A percentile compares a stretch with the other conserved stretches of the same genome.
phyloP scores from a whole-genome alignment of 2,329 filamentous ascomycete species.

The Teratosphaeria epicoccoides region DNA sequence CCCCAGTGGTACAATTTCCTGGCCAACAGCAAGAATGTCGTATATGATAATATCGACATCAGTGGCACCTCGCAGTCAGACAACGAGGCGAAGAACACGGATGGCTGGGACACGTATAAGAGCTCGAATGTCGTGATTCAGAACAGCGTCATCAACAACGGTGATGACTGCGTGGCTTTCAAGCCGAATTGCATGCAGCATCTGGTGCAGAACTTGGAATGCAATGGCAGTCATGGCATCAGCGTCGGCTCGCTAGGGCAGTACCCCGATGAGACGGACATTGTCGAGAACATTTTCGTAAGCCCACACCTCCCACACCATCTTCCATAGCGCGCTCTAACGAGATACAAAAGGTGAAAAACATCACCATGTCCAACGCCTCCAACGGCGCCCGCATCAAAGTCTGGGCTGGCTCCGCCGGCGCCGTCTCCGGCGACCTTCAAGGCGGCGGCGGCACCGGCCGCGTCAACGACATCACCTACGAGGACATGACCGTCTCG shows the following conservation, averaged over 20 bases:
- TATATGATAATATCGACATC: slow-evolving; percentile 54
- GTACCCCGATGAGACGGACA: slow-evolving; percentile 52
- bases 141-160: slow-evolving; percentile 53
- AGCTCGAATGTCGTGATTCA: slow-evolving; percentile 54
- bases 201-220: slow-evolving; percentile 54
- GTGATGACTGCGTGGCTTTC: slow-evolving; percentile 63
- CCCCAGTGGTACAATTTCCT: slow-evolving; percentile 56
- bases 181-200: slow-evolving; percentile 64
- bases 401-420: slow-evolving; percentile 54
- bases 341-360: slow-evolving; percentile 27
- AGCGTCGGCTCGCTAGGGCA: slow-evolving; percentile 62
- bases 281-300: slow-evolving; percentile 58
- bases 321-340: not conserved
- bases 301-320: slow-evolving; percentile 4
- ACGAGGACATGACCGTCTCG: slow-evolving; percentile 48
- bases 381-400: slow-evolving; percentile 61
- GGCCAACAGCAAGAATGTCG: slow-evolving; percentile 53
- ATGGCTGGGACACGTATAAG: slow-evolving; percentile 45
- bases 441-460: slow-evolving; percentile 56
- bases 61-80: slow-evolving; percentile 42
- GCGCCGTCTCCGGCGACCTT: slow-evolving; percentile 48
- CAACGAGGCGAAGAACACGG: slow-evolving; percentile 52
- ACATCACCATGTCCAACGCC: slow-evolving; percentile 29
- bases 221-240: slow-evolving; percentile 62
- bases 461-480: slow-evolving; percentile 56